Conservation (phyloP, 2,329 filamentous ascomycete genomes). For the Parastagonospora nodorum region DNA sequence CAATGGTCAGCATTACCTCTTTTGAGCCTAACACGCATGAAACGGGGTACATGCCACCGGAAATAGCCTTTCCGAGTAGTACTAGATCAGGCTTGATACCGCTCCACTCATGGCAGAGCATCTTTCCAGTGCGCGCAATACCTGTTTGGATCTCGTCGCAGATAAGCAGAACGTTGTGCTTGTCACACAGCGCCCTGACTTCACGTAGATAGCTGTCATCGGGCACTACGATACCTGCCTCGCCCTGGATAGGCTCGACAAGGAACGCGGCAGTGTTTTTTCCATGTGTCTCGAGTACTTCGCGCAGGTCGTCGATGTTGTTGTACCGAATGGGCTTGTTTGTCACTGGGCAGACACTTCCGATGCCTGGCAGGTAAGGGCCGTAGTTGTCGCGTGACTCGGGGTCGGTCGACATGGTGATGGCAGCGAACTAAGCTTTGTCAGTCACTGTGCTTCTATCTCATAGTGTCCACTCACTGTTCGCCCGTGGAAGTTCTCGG, state of each 20-base stretch:
- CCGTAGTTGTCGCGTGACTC: conserved; percentile 98
- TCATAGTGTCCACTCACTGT: conserved; percentile 66
- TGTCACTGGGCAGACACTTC: conserved; percentile 75
- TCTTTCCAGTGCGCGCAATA: conserved; percentile 90
- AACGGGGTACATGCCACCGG: conserved; percentile 98
- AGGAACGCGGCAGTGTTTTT: conserved; percentile 89
- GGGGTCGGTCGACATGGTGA: conserved; percentile 92
- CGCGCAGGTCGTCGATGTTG: conserved; percentile 78
- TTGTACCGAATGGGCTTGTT: conserved; percentile 83
- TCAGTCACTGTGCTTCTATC: conserved; percentile 12
- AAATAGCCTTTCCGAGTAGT: conserved; percentile 95
- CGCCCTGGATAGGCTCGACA: conserved; percentile 95
- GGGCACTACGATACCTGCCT: conserved; percentile 95
- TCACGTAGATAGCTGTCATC: conserved; percentile 83
- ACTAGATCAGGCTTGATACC: conserved; percentile 95
- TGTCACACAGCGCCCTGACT: conserved; percentile 84
- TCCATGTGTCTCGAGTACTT: conserved; percentile 78
- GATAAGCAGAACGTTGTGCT: conserved; percentile 94
- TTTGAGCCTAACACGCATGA: conserved; percentile 86
- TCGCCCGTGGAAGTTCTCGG: conserved; percentile 95
- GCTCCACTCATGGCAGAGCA: conserved; percentile 94
- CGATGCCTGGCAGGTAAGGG: conserved; percentile 88
- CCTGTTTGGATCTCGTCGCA: conserved; percentile 99
- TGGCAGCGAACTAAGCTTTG: conserved; percentile 77
- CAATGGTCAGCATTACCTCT: conserved; percentile 93